A percentile compares a stretch with the other conserved stretches of the same genome.
Conservation (phyloP, 2,329 filamentous ascomycete genomes). For the Epichloe amarillans region DNA sequence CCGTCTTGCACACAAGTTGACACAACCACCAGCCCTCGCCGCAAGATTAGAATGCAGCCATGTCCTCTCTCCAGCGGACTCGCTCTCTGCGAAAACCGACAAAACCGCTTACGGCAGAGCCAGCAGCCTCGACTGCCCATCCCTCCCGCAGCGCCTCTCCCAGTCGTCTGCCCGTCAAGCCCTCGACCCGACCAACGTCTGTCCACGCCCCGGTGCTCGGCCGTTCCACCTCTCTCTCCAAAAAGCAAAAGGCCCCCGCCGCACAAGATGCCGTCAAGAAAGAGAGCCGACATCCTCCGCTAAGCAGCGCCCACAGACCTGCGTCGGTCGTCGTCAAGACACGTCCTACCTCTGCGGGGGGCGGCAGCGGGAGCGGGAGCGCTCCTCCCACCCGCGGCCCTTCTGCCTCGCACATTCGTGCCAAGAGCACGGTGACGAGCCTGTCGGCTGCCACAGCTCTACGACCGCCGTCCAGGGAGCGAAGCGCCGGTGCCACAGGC, state of each 20-base stretch:
- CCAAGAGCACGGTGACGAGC: constrained; percentile 20
- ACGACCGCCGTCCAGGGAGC: constrained; percentile 16
- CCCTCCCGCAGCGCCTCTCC: constrained; percentile 29
- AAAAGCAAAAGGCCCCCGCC: not conserved
- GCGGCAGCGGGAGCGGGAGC: constrained; percentile 12
- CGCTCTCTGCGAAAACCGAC: constrained; percentile 28
- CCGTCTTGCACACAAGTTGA: not conserved
- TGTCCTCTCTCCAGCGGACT: constrained; percentile 7
- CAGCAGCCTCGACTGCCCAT: constrained; percentile 6
- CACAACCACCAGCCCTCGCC: not conserved
- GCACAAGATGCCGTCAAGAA: constrained; percentile 10
- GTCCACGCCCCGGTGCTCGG: constrained; percentile 7
- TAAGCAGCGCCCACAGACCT: constrained; percentile 19
- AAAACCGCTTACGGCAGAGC: constrained; percentile 5
- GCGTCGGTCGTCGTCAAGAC: constrained; percentile 9
- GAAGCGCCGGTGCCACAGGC: not conserved
- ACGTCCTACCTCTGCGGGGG: constrained; percentile 18
- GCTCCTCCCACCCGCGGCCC: constrained; percentile 9
- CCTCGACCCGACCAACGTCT: constrained; percentile 21
- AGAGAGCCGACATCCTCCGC: constrained; percentile 20
- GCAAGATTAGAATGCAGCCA: not conserved
- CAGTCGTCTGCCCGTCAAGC: constrained; percentile 37
- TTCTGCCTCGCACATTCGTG: constrained; percentile 14
- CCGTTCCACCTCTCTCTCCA: constrained; percentile 13
- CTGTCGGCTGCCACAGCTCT: constrained; percentile 15